Evolutionary conservation across 345 rosid species (phyloP).

Genomic region (Aethionema arabicum): DNA sequence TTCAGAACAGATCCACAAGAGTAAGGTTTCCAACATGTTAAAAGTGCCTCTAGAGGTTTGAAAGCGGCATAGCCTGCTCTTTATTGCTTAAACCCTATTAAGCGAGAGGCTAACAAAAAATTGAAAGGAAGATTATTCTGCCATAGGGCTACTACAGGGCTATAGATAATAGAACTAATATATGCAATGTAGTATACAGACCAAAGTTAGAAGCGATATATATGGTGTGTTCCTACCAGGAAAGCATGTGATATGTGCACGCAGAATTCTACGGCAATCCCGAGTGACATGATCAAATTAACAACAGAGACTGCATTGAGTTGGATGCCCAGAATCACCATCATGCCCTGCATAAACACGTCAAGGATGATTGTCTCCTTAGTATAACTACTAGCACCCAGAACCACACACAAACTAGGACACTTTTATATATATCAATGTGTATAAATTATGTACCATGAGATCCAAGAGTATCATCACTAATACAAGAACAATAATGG

Average conservation of each 20-base stretch:
- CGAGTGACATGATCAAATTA: conserved; percentile 90
- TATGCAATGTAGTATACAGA: conserved; percentile 20
- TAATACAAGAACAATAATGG: conserved; percentile 72
- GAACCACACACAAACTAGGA: conserved; percentile 10
- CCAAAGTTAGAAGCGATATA: conserved; percentile 27
- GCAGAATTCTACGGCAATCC: conserved; percentile 94
- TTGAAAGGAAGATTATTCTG: conserved; percentile 8
- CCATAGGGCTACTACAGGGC: conserved; percentile 8
- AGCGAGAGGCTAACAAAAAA: conserved; percentile 1
- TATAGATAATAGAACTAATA: conserved; percentile 2
- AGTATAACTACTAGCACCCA: conserved; percentile 10
- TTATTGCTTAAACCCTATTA: conserved; percentile 13
- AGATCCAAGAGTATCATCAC: conserved; percentile 86
- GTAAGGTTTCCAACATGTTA: background rate
- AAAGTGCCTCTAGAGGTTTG: background rate
- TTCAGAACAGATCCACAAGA: conserved; percentile 3
- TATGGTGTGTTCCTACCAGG: conserved; percentile 55
- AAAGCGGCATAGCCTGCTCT: conserved; percentile 23
- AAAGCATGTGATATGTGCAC: conserved; percentile 89
- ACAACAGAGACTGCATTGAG: conserved; percentile 95
- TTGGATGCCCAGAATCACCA: conserved; percentile 88
- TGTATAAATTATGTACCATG: conserved; percentile 54
- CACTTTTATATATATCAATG: conserved; percentile 4
- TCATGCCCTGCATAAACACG: conserved; percentile 66
- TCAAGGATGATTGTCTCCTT: conserved; percentile 20